Evolutionary conservation across 2,329 filamentous ascomycete species (phyloP).

Genomic region (Colletotrichum tanaceti): DNA sequence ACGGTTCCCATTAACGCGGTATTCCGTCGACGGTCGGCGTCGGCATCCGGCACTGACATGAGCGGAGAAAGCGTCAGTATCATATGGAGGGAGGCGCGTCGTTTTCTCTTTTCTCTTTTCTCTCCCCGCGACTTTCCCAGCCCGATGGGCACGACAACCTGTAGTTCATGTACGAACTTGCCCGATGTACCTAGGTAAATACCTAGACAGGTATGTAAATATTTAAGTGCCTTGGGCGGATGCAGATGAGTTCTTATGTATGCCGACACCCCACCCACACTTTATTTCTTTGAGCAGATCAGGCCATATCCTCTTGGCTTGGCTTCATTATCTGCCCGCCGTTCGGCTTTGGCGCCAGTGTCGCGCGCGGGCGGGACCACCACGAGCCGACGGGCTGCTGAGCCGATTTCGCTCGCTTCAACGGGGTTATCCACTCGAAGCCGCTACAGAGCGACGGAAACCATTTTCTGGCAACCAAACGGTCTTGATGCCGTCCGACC

Average conservation of each 20-base stretch:
- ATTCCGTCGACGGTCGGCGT: background rate
- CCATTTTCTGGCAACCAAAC: slow-evolving; percentile 20
- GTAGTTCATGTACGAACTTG: too few species aligned
- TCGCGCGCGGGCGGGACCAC: background rate
- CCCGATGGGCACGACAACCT: background rate
- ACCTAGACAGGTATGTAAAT: background rate
- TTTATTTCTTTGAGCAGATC: background rate
- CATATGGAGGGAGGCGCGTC: background rate
- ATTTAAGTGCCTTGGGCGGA: background rate
- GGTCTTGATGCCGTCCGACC: slow-evolving; percentile 14
- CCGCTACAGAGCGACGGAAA: slow-evolving; percentile 33
- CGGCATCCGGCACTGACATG: background rate
- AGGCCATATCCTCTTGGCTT: background rate
- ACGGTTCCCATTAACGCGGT: background rate
- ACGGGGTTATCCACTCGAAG: slow-evolving; percentile 18
- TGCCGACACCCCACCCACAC: background rate
- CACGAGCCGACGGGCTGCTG: background rate
- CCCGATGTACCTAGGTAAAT: too few species aligned
- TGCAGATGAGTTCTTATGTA: background rate
- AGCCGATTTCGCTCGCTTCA: background rate
- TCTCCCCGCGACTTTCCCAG: background rate
- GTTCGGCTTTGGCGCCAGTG: slow-evolving; percentile 3
- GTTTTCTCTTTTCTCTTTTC: background rate
- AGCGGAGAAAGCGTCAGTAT: background rate
- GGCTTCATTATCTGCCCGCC: background rate